phyloP scores from a whole-genome alignment of 345 rosid species.

The Reutealis trisperma region DNA sequence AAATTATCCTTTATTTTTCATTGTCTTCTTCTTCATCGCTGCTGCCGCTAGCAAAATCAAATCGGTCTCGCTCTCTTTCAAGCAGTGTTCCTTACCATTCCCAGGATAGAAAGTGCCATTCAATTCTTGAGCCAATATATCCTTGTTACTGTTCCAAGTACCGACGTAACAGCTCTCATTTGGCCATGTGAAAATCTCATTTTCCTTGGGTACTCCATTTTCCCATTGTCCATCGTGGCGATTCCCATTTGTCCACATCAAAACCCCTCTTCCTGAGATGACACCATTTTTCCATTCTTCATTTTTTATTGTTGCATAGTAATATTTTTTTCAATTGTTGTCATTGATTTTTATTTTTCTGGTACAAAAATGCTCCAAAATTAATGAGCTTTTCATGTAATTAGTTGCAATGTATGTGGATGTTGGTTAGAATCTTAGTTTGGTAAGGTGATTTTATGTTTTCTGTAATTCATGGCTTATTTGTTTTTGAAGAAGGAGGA shows the following conservation, averaged over 20 bases:
- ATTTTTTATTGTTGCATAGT: no score
- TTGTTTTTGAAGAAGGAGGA: no score
- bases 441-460: no score
- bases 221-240: constrained; percentile 90
- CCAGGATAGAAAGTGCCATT: constrained; percentile 51
- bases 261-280: constrained; percentile 71
- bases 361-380: no score
- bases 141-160: constrained; percentile 36
- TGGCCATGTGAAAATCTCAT: constrained; percentile 66
- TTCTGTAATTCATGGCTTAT: no score
- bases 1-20: no score
- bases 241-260: constrained; percentile 84
- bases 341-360: no score
- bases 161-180: constrained; percentile 69
- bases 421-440: no score
- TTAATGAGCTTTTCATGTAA: no score
- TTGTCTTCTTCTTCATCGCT: constrained; percentile 5
- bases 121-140: constrained; percentile 33
- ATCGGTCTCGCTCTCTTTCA: constrained; percentile 44
- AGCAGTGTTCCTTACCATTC: constrained; percentile 42
- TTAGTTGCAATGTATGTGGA: no score
- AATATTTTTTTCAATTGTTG: no score
- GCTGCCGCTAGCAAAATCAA: constrained; percentile 33
- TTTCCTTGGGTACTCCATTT: constrained; percentile 76
- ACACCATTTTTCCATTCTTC: constrained; percentile 93